phyloP scores from a whole-genome alignment of 768 basidiomycete species.

The Rhizopogon vesiculosus region DNA sequence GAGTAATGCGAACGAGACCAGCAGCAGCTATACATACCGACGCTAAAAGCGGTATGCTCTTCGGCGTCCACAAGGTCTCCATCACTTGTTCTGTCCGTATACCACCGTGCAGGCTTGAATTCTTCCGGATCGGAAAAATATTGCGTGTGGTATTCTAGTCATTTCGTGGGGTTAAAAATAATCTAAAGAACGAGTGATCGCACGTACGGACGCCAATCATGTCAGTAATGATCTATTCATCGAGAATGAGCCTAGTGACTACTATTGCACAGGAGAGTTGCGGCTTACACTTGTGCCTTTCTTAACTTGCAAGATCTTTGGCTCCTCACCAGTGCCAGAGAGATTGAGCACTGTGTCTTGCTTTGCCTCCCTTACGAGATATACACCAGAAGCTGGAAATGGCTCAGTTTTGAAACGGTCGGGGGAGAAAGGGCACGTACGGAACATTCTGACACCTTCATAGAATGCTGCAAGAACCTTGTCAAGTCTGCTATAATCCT shows the following conservation, averaged over 20 bases:
- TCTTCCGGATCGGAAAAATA: slow-evolving; percentile 33
- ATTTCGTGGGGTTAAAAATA: slow-evolving; percentile 10
- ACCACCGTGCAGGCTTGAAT: slow-evolving; percentile 36
- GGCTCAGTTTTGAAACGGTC: neutral
- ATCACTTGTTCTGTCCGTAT: slow-evolving; percentile 8
- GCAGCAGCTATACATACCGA: slow-evolving; percentile 9
- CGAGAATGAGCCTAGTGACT: no score
- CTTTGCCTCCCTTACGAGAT: slow-evolving; percentile 24
- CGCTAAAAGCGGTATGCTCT: slow-evolving; percentile 19
- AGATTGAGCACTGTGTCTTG: slow-evolving; percentile 21
- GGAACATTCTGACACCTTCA: slow-evolving; percentile 31
- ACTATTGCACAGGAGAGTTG: no score
- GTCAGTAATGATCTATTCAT: slow-evolving; percentile 21
- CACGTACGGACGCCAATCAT: slow-evolving; percentile 25
- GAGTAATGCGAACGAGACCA: neutral
- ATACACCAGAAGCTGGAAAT: slow-evolving; percentile 21
- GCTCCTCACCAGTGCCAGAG: slow-evolving; percentile 8
- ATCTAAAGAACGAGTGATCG: neutral
- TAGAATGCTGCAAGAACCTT: slow-evolving; percentile 24
- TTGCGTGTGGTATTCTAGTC: slow-evolving; percentile 31
- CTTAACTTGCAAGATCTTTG: slow-evolving; percentile 14
- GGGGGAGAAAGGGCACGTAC: slow-evolving; percentile 12
- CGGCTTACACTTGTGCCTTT: slow-evolving; percentile 18
- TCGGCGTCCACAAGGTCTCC: slow-evolving; percentile 8
- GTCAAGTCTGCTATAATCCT: slow-evolving; percentile 24